Evolutionary conservation across 768 basidiomycete species (phyloP).

Genomic region (Termitomyces sp.): DNA sequence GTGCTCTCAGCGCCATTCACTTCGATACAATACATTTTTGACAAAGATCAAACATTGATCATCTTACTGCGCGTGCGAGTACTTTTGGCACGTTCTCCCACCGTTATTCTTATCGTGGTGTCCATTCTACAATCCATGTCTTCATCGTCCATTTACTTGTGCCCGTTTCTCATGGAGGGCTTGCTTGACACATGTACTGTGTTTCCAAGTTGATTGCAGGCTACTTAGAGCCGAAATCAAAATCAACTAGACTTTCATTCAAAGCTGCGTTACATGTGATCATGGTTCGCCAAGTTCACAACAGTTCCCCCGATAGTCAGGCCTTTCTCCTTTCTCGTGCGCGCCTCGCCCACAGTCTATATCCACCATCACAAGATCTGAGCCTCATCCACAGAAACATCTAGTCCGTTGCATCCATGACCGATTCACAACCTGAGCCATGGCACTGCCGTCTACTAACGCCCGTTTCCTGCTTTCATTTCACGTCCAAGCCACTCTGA

Average conservation of each 20-base stretch:
- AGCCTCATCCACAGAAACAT: background rate
- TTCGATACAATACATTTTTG: background rate
- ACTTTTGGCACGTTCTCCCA: background rate
- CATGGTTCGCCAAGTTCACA: background rate
- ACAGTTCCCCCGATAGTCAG: background rate
- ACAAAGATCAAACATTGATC: background rate
- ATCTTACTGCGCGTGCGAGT: background rate
- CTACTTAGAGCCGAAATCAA: background rate
- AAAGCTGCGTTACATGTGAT: background rate
- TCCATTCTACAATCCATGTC: background rate
- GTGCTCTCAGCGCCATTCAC: conserved; percentile 6
- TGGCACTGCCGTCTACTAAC: background rate
- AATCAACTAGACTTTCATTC: background rate
- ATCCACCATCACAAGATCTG: background rate
- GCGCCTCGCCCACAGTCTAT: background rate
- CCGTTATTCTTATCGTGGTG: background rate
- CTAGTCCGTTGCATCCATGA: background rate
- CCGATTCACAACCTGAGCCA: background rate
- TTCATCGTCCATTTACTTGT: background rate
- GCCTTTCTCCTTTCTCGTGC: background rate
- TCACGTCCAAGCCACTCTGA: background rate
- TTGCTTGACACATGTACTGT: too few species aligned
- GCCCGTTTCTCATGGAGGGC: background rate
- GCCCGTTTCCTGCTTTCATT: background rate
- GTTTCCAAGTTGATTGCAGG: background rate